These are phyloP conservation scores for Trichomonas tenax DNA, from an alignment of 208 protist genomes.

Conservation along the genomic window DNA sequence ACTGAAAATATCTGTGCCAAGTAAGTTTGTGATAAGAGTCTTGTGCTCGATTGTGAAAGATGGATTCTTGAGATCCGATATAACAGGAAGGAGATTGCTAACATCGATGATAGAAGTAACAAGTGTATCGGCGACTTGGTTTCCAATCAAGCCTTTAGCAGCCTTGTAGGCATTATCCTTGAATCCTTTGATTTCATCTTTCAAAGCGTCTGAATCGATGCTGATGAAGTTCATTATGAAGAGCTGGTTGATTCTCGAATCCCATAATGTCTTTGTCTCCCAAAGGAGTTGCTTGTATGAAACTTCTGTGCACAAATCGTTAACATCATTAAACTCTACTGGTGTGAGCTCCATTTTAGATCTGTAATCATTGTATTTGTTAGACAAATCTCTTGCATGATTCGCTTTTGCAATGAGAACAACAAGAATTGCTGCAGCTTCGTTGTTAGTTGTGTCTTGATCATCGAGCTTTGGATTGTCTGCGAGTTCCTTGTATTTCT, in stretches of 20 bases:
- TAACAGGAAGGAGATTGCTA: neutral
- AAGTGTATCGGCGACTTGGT: neutral
- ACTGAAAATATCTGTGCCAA: neutral
- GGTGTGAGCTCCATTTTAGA: neutral
- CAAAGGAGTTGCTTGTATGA: neutral
- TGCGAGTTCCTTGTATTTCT: neutral
- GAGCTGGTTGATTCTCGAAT: neutral
- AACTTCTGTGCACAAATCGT: neutral
- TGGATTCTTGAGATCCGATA: neutral
- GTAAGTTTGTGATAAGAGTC: neutral
- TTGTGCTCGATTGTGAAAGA: neutral
- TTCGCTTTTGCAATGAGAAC: neutral
- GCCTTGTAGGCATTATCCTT: neutral
- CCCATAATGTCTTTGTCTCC: neutral
- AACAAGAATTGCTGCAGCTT: neutral
- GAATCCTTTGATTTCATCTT: neutral
- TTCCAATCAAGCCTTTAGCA: neutral
- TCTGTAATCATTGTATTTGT: neutral
- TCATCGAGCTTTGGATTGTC: neutral
- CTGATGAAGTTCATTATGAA: neutral
- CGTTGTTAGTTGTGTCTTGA: neutral
- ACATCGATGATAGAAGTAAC: neutral
- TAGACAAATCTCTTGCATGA: neutral
- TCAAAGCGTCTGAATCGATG: neutral
- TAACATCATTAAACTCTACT: neutral